A percentile compares a stretch with the other conserved stretches of the same genome.
Conservation (phyloP, 495 filamentous ascomycete species). For the Podospora anserina region DNA sequence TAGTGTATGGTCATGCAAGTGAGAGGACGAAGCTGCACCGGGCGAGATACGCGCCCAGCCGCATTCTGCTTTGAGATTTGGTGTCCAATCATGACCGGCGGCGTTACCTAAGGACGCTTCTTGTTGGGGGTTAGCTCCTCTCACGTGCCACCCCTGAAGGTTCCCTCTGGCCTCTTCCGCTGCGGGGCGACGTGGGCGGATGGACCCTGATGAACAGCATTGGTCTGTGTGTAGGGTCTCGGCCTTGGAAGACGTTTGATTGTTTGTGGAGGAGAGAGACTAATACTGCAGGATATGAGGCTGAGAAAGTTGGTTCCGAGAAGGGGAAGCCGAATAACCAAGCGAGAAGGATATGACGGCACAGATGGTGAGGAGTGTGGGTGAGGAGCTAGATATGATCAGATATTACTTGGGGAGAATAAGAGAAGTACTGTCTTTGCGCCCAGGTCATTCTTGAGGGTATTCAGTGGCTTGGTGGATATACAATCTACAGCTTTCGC, state of each 20-base stretch:
- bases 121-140: background rate
- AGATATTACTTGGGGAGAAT: background rate
- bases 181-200: slow-evolving; percentile 3
- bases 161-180: background rate
- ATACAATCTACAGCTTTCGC: too few relatives aligned
- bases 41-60: background rate
- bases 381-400: background rate
- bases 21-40: background rate
- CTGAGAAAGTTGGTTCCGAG: background rate
- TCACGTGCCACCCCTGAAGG: slow-evolving; percentile 4
- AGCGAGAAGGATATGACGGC: background rate
- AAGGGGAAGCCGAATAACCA: background rate
- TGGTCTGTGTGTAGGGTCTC: background rate
- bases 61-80: background rate
- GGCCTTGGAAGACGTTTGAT: background rate
- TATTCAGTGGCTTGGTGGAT: too few relatives aligned
- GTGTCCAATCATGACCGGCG: background rate
- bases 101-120: background rate
- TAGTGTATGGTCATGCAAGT: background rate
- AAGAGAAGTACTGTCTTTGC: background rate
- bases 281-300: background rate
- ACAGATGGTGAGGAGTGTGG: background rate
- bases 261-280: background rate
- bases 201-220: background rate
- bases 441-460: too few relatives aligned